A percentile compares a stretch with the other conserved stretches of the same genome.
Conservation (phyloP, 495 filamentous ascomycete genomes). For the Penicillium chermesinum region DNA sequence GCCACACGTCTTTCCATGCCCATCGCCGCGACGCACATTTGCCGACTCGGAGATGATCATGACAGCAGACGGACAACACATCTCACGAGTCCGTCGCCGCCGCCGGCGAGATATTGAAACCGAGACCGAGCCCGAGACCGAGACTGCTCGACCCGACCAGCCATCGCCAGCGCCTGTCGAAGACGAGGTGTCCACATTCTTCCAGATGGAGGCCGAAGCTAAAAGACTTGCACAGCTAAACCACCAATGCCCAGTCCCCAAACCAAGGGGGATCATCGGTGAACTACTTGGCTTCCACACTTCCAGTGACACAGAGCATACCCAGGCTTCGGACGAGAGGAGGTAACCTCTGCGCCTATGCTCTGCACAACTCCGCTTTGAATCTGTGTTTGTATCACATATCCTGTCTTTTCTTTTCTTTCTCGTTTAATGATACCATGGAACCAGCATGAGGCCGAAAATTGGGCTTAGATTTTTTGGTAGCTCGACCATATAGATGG, state of each 20-base stretch:
- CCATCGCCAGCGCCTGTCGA: conserved; percentile 25
- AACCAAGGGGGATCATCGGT: conserved; percentile 69
- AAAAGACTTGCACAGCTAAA: conserved; percentile 28
- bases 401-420: conserved; percentile 13
- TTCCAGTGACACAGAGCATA: conserved; percentile 11
- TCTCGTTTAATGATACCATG: conserved; percentile 30
- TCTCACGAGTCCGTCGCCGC: conserved; percentile 31
- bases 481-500: conserved; percentile 4
- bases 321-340: conserved; percentile 10
- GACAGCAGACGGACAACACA: conserved; percentile 43
- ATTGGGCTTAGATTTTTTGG: conserved; percentile 6
- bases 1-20: conserved; percentile 91
- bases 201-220: conserved; percentile 43
- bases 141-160: conserved; percentile 13
- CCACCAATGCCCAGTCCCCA: conserved; percentile 74
- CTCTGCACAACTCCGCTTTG: background rate
- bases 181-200: conserved; percentile 42
- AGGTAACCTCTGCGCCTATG: conserved; percentile 7
- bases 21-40: conserved; percentile 68
- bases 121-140: conserved; percentile 20
- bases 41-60: conserved; percentile 61
- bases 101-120: conserved; percentile 30
- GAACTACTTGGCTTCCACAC: conserved; percentile 63
- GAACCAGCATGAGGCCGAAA: conserved; percentile 11
- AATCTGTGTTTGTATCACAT: conserved; percentile 11